A percentile compares a stretch with the other conserved stretches of the same genome.
Conservation (phyloP, 2,329 filamentous ascomycete species). For the Chaetothyriales sp. region DNA sequence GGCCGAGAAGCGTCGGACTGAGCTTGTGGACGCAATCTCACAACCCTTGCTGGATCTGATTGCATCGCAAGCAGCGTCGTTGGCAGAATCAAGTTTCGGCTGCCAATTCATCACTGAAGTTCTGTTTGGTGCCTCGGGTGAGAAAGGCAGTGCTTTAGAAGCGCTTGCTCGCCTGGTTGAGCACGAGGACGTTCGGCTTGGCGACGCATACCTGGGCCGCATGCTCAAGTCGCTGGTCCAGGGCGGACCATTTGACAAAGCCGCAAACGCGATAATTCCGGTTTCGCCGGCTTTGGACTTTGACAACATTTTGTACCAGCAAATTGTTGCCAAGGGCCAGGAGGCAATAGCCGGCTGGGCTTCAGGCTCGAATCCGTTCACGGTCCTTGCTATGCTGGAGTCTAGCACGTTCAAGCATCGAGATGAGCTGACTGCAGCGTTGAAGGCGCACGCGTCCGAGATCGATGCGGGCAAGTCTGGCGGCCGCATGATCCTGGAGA, state of each 20-base stretch:
- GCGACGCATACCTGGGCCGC: constrained; percentile 54
- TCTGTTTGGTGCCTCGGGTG: constrained; percentile 59
- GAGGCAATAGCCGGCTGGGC: constrained; percentile 69
- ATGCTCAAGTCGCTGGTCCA: constrained; percentile 86
- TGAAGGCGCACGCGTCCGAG: neutral
- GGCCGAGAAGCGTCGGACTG: constrained; percentile 56
- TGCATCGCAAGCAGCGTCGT: constrained; percentile 49
- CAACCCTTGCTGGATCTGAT: constrained; percentile 64
- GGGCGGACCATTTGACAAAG: constrained; percentile 72
- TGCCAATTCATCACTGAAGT: constrained; percentile 77
- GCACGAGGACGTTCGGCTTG: constrained; percentile 28
- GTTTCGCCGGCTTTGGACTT: constrained; percentile 69
- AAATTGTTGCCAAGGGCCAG: constrained; percentile 43
- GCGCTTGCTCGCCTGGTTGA: constrained; percentile 43
- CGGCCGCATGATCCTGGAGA: neutral
- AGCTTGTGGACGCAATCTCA: constrained; percentile 62
- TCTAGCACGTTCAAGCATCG: constrained; percentile 54
- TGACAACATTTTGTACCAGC: constrained; percentile 63
- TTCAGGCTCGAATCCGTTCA: constrained; percentile 71
- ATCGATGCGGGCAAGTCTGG: neutral
- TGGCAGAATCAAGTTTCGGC: constrained; percentile 66
- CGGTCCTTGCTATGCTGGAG: constrained; percentile 70
- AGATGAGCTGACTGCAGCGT: constrained; percentile 40
- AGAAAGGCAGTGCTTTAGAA: constrained; percentile 60
- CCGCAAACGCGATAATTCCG: constrained; percentile 51